A percentile compares a stretch with the other conserved stretches of the same genome.
Evolutionary conservation across 2,329 filamentous ascomycete genomes (phyloP).

Genomic region (Hypoxylon rubiginosum): DNA sequence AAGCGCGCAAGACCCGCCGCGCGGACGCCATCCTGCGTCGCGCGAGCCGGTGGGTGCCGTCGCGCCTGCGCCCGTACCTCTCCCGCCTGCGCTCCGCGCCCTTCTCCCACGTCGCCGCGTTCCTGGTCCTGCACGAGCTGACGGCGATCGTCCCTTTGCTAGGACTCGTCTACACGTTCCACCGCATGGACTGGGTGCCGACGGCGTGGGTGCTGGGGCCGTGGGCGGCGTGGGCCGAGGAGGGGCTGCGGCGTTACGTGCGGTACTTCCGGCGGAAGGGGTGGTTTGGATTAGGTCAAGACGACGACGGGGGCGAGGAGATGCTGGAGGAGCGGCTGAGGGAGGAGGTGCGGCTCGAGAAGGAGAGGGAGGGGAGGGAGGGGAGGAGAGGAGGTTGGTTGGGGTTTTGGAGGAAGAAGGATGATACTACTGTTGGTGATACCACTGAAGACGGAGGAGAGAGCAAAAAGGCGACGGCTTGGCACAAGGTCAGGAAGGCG

Average conservation of each 20-base stretch:
- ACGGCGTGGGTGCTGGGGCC: conserved; percentile 63
- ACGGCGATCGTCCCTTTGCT: conserved; percentile 87
- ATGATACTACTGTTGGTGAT: conserved; percentile 54
- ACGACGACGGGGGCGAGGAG: conserved; percentile 47
- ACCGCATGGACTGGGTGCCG: conserved; percentile 83
- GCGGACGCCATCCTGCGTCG: conserved; percentile 59
- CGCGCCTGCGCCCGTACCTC: conserved; percentile 77
- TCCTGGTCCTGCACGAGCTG: conserved; percentile 90
- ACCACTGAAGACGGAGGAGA: conserved; percentile 40
- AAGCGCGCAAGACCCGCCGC: conserved; percentile 29
- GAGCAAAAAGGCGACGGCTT: conserved; percentile 39
- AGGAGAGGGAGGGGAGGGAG: conserved; percentile 45
- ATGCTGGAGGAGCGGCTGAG: conserved; percentile 44
- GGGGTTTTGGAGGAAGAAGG: conserved; percentile 48
- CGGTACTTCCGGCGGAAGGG: conserved; percentile 82
- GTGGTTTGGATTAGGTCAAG: conserved; percentile 77
- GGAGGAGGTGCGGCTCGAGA: conserved; percentile 46
- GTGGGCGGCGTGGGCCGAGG: conserved; percentile 65
- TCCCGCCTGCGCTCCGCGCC: conserved; percentile 80
- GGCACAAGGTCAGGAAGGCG: conserved; percentile 44
- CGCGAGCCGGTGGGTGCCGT: conserved; percentile 64
- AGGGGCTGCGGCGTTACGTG: conserved; percentile 81
- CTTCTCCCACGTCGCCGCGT: conserved; percentile 84
- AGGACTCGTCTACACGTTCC: conserved; percentile 80
- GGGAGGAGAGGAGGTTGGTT: conserved; percentile 49